Percentiles rank a stretch among this genome's conserved stretches.
Conservation (phyloP, 2,329 filamentous ascomycete genomes). For the Alternaria sp. region DNA sequence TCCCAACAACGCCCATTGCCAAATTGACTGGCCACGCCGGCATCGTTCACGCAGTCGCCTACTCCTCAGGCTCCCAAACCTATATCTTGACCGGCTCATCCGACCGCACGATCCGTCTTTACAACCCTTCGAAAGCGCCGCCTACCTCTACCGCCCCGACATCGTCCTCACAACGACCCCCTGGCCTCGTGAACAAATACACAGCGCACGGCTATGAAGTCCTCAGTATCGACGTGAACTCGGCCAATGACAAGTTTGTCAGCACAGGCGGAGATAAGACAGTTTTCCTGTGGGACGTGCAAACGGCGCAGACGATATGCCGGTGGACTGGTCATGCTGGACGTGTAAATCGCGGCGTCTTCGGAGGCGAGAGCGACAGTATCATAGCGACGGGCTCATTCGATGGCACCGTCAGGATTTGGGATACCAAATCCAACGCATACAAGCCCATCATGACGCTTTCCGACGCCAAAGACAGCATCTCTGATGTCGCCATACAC, state of each 20-base stretch:
- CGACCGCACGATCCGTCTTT: conserved; percentile 84
- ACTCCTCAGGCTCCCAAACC: conserved; percentile 56
- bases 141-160: conserved; percentile 43
- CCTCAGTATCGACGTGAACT: conserved; percentile 74
- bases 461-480: conserved; percentile 73
- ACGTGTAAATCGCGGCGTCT: conserved; percentile 78
- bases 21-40: conserved; percentile 52
- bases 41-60: conserved; percentile 58
- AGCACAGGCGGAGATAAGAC: conserved; percentile 88
- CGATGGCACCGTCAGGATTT: conserved; percentile 77
- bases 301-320: conserved; percentile 75
- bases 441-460: conserved; percentile 74
- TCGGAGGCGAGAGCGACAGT: conserved; percentile 76
- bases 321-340: conserved; percentile 76
- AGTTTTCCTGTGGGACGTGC: conserved; percentile 95
- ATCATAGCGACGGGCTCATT: conserved; percentile 76
- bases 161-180: conserved; percentile 28
- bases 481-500: conserved; percentile 55
- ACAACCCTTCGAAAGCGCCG: conserved; percentile 71
- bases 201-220: conserved; percentile 91
- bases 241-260: conserved; percentile 83
- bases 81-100: conserved; percentile 81
- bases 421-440: conserved; percentile 52
- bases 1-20: conserved; percentile 50
- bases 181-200: conserved; percentile 81